Percentiles rank a stretch among this genome's conserved stretches.
These are phyloP conservation scores for Asterophora parasitica DNA, from an alignment of 768 basidiomycete genomes.

Conservation along the genomic window DNA sequence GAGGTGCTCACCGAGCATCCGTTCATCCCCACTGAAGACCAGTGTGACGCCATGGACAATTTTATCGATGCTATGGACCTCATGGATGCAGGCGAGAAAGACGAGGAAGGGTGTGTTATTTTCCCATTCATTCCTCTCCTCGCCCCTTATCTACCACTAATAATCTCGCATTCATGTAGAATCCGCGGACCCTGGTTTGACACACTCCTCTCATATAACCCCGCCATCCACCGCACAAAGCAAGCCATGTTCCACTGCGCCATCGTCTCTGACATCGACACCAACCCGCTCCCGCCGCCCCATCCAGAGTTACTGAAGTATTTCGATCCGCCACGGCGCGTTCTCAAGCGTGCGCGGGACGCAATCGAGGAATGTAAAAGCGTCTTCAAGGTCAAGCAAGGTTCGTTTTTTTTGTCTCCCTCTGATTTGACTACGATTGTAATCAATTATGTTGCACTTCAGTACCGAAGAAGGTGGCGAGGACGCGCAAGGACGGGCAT, in stretches of 20 bases:
- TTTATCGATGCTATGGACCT: constrained; percentile 91
- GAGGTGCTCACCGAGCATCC: constrained; percentile 71
- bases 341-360: constrained; percentile 54
- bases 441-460: neutral
- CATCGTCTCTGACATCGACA: constrained; percentile 65
- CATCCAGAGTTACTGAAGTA: constrained; percentile 84
- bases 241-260: constrained; percentile 92
- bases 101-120: constrained; percentile 60
- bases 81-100: constrained; percentile 66
- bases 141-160: constrained; percentile 2
- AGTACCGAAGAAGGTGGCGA: constrained; percentile 63
- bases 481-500: constrained; percentile 58
- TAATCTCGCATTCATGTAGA: constrained; percentile 30
- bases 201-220: constrained; percentile 75
- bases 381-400: constrained; percentile 75
- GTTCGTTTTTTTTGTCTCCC: constrained; percentile 28
- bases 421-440: no score
- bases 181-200: constrained; percentile 72
- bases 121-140: constrained; percentile 12
- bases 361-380: constrained; percentile 58
- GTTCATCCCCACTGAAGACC: constrained; percentile 74
- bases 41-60: constrained; percentile 76
- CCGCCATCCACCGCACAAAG: constrained; percentile 85
- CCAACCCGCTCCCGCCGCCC: constrained; percentile 76
- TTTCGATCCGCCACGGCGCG: constrained; percentile 69